A percentile compares a stretch with the other conserved stretches of the same genome.
Evolutionary conservation across 228 moss, liverwort and hornwort genomes (phyloP).

Genomic region (Sphagnum magellanicum): DNA sequence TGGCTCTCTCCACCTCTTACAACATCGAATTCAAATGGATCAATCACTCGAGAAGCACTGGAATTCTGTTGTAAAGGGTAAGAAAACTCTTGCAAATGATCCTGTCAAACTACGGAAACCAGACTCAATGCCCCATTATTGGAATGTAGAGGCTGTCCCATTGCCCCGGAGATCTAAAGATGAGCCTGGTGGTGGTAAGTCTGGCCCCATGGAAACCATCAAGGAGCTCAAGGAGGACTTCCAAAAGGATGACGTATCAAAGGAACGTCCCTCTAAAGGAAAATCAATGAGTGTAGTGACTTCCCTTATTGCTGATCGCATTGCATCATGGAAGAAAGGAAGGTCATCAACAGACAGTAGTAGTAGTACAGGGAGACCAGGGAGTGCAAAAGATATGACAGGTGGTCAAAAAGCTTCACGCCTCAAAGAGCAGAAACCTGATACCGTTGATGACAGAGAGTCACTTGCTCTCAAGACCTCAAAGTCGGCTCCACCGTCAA

Average conservation of each 20-base stretch:
- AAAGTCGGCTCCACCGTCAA: slow-evolving; percentile 24
- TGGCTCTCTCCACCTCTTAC: slow-evolving; percentile 56
- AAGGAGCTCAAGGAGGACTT: slow-evolving; percentile 16
- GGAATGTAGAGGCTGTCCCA: slow-evolving; percentile 14
- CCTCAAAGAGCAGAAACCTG: not conserved
- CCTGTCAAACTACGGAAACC: slow-evolving; percentile 28
- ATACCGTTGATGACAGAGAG: not conserved
- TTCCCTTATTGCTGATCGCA: slow-evolving; percentile 58
- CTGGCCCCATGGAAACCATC: slow-evolving; percentile 29
- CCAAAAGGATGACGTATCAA: slow-evolving; percentile 14
- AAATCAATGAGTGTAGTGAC: slow-evolving; percentile 51
- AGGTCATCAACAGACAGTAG: slow-evolving; percentile 20
- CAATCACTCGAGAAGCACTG: slow-evolving; percentile 52
- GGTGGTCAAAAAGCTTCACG: slow-evolving; percentile 5
- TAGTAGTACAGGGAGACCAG: slow-evolving; percentile 16
- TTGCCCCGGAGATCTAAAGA: slow-evolving; percentile 19
- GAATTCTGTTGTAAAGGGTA: slow-evolving; percentile 39
- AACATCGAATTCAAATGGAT: slow-evolving; percentile 32
- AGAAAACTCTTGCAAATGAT: slow-evolving; percentile 44
- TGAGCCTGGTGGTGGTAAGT: slow-evolving; percentile 57
- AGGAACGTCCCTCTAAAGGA: slow-evolving; percentile 10
- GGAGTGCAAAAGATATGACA: slow-evolving; percentile 7
- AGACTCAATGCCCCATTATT: slow-evolving; percentile 16
- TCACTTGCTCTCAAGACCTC: slow-evolving; percentile 11
- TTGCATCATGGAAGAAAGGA: slow-evolving; percentile 67